phyloP scores from a whole-genome alignment of 2,329 filamentous ascomycete species.

The Nigrospora sphaerica region DNA sequence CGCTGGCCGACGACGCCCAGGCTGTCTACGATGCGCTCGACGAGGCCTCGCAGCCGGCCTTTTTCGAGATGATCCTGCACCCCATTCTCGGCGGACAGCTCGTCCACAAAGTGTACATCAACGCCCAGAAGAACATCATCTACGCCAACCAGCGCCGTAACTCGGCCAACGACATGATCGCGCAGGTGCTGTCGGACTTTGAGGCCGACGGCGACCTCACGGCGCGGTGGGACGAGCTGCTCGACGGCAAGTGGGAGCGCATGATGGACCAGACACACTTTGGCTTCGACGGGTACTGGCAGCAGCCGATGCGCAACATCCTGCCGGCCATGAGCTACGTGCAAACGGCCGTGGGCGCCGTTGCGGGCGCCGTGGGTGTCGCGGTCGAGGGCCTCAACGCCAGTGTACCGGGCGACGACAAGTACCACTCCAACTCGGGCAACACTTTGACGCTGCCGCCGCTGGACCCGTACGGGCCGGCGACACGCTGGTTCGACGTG shows the following conservation, averaged over 20 bases:
- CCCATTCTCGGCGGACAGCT: conserved; percentile 49
- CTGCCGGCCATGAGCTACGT: conserved; percentile 55
- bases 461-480: conserved; percentile 51
- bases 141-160: conserved; percentile 44
- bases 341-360: conserved; percentile 46
- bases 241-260: conserved; percentile 56
- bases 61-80: conserved; percentile 55
- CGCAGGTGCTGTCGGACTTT: conserved; percentile 44
- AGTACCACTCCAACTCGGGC: conserved; percentile 48
- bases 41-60: conserved; percentile 44
- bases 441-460: conserved; percentile 46
- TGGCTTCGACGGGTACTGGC: conserved; percentile 51
- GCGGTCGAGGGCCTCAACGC: conserved; percentile 59
- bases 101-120: conserved; percentile 44
- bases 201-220: conserved; percentile 51
- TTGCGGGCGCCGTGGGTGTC: conserved; percentile 58
- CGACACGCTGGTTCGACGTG: conserved; percentile 54
- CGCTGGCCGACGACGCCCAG: conserved; percentile 45
- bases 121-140: conserved; percentile 39
- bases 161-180: conserved; percentile 43
- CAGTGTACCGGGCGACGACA: conserved; percentile 60
- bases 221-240: conserved; percentile 46
- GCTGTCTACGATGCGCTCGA: conserved; percentile 47
- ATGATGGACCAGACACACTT: conserved; percentile 55
- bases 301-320: conserved; percentile 66